Conservation (phyloP, 345 rosid species). For the Balakata baccata region DNA sequence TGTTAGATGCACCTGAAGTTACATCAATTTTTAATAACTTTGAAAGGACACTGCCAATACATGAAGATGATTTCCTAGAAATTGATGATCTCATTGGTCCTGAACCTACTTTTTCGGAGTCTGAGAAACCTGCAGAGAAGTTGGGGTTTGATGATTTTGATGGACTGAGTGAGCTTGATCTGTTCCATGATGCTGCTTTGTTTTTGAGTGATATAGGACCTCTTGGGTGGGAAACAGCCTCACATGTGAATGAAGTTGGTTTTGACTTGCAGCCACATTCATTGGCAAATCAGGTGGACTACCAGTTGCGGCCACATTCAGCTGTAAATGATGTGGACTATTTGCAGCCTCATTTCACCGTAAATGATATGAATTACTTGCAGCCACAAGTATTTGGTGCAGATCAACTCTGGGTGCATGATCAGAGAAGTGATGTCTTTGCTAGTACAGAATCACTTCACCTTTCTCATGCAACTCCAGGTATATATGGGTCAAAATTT, state of each 20-base stretch:
- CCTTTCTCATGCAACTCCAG: constrained; percentile 33
- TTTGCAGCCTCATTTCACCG: not conserved
- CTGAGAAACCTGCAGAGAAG: constrained; percentile 28
- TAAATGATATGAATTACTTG: not conserved
- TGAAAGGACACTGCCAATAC: constrained; percentile 13
- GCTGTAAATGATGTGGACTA: not conserved
- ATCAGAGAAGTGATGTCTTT: constrained; percentile 26
- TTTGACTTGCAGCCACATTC: not conserved
- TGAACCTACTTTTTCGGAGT: constrained; percentile 27
- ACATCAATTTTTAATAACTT: constrained; percentile 25
- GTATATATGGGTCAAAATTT: constrained; percentile 34
- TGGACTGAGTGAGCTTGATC: constrained; percentile 48
- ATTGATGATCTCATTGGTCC: constrained; percentile 59
- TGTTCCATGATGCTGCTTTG: constrained; percentile 46
- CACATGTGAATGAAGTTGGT: constrained; percentile 3
- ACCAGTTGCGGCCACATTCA: constrained; percentile 8
- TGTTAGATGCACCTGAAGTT: constrained; percentile 36
- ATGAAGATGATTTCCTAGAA: constrained; percentile 65
- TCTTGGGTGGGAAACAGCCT: constrained; percentile 27
- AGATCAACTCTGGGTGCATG: constrained; percentile 41
- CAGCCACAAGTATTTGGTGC: constrained; percentile 14
- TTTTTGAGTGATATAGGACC: constrained; percentile 44
- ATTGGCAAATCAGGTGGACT: not conserved
- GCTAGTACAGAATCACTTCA: constrained; percentile 23
- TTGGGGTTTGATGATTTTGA: constrained; percentile 32